These are phyloP conservation scores for Lichtheimia ornata DNA, from an alignment of 371 early-diverging fungal species.

Conservation along the genomic window DNA sequence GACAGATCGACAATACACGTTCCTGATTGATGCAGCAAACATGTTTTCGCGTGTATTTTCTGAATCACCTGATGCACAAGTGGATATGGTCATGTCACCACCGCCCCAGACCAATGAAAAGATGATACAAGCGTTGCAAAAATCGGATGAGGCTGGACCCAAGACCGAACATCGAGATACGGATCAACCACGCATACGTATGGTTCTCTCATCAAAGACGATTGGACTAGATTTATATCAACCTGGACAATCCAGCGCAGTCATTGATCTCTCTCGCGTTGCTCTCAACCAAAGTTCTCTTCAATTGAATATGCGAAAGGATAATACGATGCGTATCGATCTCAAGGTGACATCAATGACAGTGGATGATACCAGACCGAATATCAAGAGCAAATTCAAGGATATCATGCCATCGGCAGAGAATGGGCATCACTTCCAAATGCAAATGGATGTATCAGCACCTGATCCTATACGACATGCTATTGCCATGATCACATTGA, in stretches of 20 bases:
- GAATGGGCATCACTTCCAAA: slow-evolving; percentile 42
- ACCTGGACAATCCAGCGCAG: slow-evolving; percentile 14
- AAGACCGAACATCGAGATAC: not conserved
- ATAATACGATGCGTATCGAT: slow-evolving; percentile 71
- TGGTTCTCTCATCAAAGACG: slow-evolving; percentile 17
- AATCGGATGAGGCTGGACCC: not conserved
- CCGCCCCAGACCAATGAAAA: not conserved
- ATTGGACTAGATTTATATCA: slow-evolving; percentile 39
- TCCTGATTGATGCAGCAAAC: slow-evolving; percentile 73
- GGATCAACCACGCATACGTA: slow-evolving; percentile 7
- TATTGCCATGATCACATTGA: slow-evolving; percentile 71
- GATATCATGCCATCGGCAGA: slow-evolving; percentile 73
- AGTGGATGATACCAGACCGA: slow-evolving; percentile 81
- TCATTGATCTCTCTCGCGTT: slow-evolving; percentile 29
- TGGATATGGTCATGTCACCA: not conserved
- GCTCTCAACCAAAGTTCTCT: slow-evolving; percentile 58
- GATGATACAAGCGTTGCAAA: not conserved
- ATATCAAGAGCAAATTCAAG: slow-evolving; percentile 78
- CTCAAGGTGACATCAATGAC: slow-evolving; percentile 70
- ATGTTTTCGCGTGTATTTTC: slow-evolving; percentile 41
- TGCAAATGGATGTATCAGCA: slow-evolving; percentile 41
- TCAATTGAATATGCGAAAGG: slow-evolving; percentile 59
- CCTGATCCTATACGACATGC: slow-evolving; percentile 43
- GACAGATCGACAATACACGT: slow-evolving; percentile 82
- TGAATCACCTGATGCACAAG: slow-evolving; percentile 10